phyloP scores from a whole-genome alignment of 2,329 filamentous ascomycete species.

The Colletotrichum siamense region DNA sequence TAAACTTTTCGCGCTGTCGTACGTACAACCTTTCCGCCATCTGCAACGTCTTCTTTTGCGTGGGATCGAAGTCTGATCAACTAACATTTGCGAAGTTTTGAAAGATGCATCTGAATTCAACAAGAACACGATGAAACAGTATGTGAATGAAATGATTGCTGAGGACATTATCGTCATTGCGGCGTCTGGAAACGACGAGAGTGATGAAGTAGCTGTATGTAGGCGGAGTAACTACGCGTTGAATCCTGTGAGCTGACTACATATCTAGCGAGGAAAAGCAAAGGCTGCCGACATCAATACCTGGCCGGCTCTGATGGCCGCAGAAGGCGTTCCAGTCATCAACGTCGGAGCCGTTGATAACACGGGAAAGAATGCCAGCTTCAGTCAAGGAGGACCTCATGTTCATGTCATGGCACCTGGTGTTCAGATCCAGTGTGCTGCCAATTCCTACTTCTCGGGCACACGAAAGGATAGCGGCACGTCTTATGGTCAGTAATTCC shows the following conservation, averaged over 20 bases:
- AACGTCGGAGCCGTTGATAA: background rate
- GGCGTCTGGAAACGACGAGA: background rate
- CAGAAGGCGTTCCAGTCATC: background rate
- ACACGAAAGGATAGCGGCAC: background rate
- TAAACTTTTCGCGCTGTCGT: background rate
- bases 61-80: background rate
- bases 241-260: background rate
- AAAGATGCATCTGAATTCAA: fast-evolving
- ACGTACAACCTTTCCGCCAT: background rate
- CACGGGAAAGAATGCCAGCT: background rate
- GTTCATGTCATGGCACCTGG: background rate
- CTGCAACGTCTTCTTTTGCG: background rate
- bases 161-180: background rate
- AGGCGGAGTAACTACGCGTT: background rate
- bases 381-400: background rate
- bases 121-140: background rate
- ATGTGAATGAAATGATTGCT: background rate
- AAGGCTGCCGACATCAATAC: background rate
- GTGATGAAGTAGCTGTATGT: background rate
- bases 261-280: background rate
- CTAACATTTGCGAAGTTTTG: background rate
- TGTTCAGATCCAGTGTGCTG: background rate
- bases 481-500: background rate
- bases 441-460: background rate
- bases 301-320: background rate